phyloP scores from a whole-genome alignment of 2,329 filamentous ascomycete genomes.

The Remersonia thermophila region DNA sequence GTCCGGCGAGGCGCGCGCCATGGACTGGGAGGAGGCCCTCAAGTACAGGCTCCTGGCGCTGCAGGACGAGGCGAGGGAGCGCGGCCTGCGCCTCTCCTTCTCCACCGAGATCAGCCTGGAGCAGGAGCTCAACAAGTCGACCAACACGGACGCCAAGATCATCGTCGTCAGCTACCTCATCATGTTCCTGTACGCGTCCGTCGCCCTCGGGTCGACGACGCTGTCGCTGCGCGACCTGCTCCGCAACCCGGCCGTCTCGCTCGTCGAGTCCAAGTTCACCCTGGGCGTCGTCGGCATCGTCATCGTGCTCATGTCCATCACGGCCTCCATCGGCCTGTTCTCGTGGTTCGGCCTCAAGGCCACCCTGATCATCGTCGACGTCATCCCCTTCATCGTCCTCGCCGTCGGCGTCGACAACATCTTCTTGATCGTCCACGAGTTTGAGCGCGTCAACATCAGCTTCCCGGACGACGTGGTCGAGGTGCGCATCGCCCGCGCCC shows the following conservation, averaged over 20 bases:
- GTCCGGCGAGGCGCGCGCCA: slow-evolving; percentile 55
- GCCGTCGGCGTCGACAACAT: slow-evolving; percentile 98
- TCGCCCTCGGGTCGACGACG: slow-evolving; percentile 81
- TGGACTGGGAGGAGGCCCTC: slow-evolving; percentile 80
- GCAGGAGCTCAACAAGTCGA: slow-evolving; percentile 92
- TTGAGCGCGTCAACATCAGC: slow-evolving; percentile 85
- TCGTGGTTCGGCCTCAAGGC: slow-evolving; percentile 86
- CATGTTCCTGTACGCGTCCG: slow-evolving; percentile 95
- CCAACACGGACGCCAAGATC: slow-evolving; percentile 96
- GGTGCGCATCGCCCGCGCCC: slow-evolving; percentile 69
- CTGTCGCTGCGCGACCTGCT: slow-evolving; percentile 65
- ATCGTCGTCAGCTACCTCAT: slow-evolving; percentile 92
- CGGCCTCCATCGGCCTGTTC: slow-evolving; percentile 87
- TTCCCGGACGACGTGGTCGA: slow-evolving; percentile 83
- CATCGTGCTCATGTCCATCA: slow-evolving; percentile 96
- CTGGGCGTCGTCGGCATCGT: slow-evolving; percentile 88
- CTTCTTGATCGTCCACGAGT: slow-evolving; percentile 95
- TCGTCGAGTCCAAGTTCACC: slow-evolving; percentile 95
- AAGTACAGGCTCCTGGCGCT: slow-evolving; percentile 63
- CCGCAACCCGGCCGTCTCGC: slow-evolving; percentile 66
- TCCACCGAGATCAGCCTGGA: slow-evolving; percentile 91
- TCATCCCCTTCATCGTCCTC: slow-evolving; percentile 93
- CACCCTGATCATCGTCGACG: slow-evolving; percentile 93
- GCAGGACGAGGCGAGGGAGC: slow-evolving; percentile 63
- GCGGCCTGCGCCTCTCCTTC: slow-evolving; percentile 81